Evolutionary conservation across 1,284 basidiomycete genomes (phyloP).

Genomic region (Ganoderma lingzhi): DNA sequence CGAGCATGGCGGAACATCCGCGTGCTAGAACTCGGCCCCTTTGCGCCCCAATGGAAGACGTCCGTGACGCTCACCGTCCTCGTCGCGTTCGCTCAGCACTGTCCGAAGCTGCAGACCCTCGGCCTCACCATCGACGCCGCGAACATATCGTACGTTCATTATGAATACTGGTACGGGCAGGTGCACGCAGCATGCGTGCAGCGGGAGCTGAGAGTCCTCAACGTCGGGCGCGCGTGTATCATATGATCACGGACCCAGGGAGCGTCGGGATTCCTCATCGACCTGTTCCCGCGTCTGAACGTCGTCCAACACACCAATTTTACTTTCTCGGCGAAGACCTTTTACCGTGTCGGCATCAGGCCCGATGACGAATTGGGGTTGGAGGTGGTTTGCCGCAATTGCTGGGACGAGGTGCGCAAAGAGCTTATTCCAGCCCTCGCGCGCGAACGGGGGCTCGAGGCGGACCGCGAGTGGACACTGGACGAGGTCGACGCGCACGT

Average conservation of each 20-base stretch:
- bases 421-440: neutral
- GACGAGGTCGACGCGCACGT: neutral
- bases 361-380: too few relatives aligned
- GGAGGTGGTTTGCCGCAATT: too few relatives aligned
- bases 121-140: neutral
- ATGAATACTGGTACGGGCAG: neutral
- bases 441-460: neutral
- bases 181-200: neutral
- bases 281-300: neutral
- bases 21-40: neutral
- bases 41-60: neutral
- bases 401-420: neutral
- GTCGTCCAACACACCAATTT: neutral
- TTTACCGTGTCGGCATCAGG: too few relatives aligned
- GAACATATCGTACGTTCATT: neutral
- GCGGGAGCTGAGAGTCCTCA: neutral
- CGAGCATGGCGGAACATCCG: neutral
- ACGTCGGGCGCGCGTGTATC: neutral
- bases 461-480: neutral
- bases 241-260: neutral
- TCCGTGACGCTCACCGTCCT: neutral
- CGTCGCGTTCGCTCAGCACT: neutral
- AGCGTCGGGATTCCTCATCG: neutral
- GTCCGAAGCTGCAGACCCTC: neutral
- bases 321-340: too few relatives aligned